Percentiles rank a stretch among this genome's conserved stretches.
Conservation (phyloP, 2,329 filamentous ascomycete species). For the Furcasterigmium sp. region DNA sequence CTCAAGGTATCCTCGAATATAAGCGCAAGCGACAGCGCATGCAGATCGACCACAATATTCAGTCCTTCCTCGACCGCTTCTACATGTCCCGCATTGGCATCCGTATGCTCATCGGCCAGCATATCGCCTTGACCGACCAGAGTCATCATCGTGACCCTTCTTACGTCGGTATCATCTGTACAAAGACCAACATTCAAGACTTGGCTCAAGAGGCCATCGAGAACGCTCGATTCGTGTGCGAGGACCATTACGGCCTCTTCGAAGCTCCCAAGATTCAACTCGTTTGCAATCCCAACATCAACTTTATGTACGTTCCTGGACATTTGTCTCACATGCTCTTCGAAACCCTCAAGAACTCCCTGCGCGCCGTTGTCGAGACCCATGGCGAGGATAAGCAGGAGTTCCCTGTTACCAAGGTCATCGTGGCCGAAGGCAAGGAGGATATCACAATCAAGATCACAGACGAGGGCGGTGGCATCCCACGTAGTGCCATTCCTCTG, state of each 20-base stretch:
- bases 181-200: conserved; percentile 93
- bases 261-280: conserved; percentile 96
- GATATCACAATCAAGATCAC: conserved; percentile 99
- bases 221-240: conserved; percentile 97
- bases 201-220: conserved; percentile 96
- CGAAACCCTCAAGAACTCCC: conserved; percentile 96
- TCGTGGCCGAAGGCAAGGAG: conserved; percentile 95
- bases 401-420: conserved; percentile 94
- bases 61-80: conserved; percentile 95
- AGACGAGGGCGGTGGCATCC: conserved; percentile 94
- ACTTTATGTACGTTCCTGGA: conserved; percentile 99
- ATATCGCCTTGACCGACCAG: conserved; percentile 95
- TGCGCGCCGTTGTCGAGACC: conserved; percentile 92
- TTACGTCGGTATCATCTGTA: conserved; percentile 98
- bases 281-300: conserved; percentile 86
- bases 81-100: conserved; percentile 99
- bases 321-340: conserved; percentile 99
- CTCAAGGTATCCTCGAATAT: conserved; percentile 96
- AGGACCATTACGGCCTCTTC: conserved; percentile 96
- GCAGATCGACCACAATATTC: conserved; percentile 97
- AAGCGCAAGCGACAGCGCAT: conserved; percentile 94
- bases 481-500: conserved; percentile 84
- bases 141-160: conserved; percentile 82
- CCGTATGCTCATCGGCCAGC: conserved; percentile 97
- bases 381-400: conserved; percentile 94